Base-by-base conservation (phyloP, 2,329 filamentous ascomycete genomes). In the Neopestalotiopsis rosae region DNA sequence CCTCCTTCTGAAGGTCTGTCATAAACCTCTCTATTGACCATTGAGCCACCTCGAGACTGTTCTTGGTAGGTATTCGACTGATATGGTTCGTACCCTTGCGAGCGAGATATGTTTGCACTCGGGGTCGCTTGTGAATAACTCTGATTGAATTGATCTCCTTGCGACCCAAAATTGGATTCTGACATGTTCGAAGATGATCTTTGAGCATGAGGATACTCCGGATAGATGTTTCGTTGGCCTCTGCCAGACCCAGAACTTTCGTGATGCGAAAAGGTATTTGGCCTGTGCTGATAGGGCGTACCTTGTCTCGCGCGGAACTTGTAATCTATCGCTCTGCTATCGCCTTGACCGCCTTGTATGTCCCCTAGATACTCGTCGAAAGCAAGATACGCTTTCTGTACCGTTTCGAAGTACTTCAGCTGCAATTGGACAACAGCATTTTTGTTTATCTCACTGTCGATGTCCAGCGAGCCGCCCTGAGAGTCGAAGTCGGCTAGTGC, bases 401-500 rank as follows among this genome's bases (percentile, higher is more conserved):
- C 42, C 6, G 42, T 17, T 2, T 49, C 42, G 5, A 49, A 49
- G 6, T 49, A 49, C 2, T 49, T 49, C 5, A 17, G 17, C 6
- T 49, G 42, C 13, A 49, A 14, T 49, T 49, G 13, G 6, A 49
- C 42, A 5, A 49, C 42, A 1, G 6, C 42, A 1, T 14, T 20
- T 5, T 17, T 49, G 17, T 49, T 14, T 1, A 49, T n/a, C 5
- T 14, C 42, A 6, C 17, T 5, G 2, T 49, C 42, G 14, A 49
- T 49, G 1, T 49, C 14, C 42, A 49, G 2, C 42, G 42, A 17
- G 6, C 42, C 17, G 1, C 42, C 42, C 6, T 49, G 71, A 70
- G 56, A 13, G 4, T 58, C 56, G 9, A 58, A 32, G 3, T 58
- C 56, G 7, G 56, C 72, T 34, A 73, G 61, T 6, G 72, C 71